Evolutionary conservation across 129 eudicot species (phyloP), one percentile per base, ranked within the genome.

Genomic region (Flaveria brownii): DNA sequence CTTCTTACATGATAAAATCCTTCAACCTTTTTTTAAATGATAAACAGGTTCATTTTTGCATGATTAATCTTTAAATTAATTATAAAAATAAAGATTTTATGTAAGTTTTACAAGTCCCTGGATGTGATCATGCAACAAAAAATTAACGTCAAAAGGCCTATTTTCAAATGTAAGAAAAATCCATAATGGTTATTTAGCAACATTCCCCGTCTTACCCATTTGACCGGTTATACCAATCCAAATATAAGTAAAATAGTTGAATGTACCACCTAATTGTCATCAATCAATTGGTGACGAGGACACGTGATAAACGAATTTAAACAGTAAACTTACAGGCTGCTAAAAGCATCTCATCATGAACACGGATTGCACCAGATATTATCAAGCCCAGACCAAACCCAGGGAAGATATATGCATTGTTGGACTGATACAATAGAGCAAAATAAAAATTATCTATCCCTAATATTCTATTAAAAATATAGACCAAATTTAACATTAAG

Each of bases 381-480:
- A 93, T 87, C 87, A 93, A 78, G 20, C 98, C 98, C 50, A 93
- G 92, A 79, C 98, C 98, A 50, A 93, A 85, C 57, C 98, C 98
- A 50, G 98, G 98, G 84, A 93, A 93, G 49, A 93, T 93, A 82
- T 93, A 93, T n/a, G 98, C 98, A 75, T 93, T 93, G 77, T 93
- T 93, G 77, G 97, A 86, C 98, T 93, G 81, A 49, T 41, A 82
- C 11, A 33, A 45, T 73, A 76, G 25, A 63, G 73, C 5, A 47
- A 12, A 30, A 55, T 46, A 69, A 17, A 67, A 69, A 83, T 88
- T 55, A 80, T 82, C 30, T 41, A 17, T n/a, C 33, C 5, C 49
- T 76, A 59, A 50, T 30, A 42, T 14, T 25, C 25, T 1, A 9
- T 42, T 30, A 6, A 18, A 18, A 30, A 55, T 17, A 43, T 54